Percentiles rank a stretch among this genome's conserved stretches.
These are phyloP conservation scores for Serendipita sp. DNA, from an alignment of 768 basidiomycete species.

Conservation along the genomic window DNA sequence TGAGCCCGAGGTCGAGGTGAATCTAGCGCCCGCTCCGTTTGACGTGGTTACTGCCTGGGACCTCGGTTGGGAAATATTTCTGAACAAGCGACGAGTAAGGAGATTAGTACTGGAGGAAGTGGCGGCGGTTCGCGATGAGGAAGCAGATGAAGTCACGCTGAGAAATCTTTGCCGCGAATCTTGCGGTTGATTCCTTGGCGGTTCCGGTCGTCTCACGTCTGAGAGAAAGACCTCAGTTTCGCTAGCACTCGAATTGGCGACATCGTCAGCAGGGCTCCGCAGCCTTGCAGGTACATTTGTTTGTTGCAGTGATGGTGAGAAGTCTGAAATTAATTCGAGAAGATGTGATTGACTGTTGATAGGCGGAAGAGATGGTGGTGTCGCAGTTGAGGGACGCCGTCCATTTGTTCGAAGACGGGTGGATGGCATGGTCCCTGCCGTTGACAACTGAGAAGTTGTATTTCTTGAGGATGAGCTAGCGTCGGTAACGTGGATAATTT, in stretches of 20 bases:
- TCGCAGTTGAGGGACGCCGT: neutral
- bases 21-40: neutral
- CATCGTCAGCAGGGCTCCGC: neutral
- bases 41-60: neutral
- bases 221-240: neutral
- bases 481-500: neutral
- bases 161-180: neutral
- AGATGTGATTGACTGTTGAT: constrained; percentile 6
- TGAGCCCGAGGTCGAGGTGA: neutral
- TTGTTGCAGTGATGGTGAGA: neutral
- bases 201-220: neutral
- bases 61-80: neutral
- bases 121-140: neutral
- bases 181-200: neutral
- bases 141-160: neutral
- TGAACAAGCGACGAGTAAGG: neutral
- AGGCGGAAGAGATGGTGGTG: constrained; percentile 4
- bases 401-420: neutral
- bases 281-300: neutral
- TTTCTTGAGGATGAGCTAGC: neutral
- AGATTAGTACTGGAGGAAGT: neutral
- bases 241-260: neutral
- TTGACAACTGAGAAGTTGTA: neutral
- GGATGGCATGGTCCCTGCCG: neutral
- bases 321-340: neutral